Evolutionary conservation across 176 grass and related monocot species (phyloP).

Genomic region (Aegilops longissima): DNA sequence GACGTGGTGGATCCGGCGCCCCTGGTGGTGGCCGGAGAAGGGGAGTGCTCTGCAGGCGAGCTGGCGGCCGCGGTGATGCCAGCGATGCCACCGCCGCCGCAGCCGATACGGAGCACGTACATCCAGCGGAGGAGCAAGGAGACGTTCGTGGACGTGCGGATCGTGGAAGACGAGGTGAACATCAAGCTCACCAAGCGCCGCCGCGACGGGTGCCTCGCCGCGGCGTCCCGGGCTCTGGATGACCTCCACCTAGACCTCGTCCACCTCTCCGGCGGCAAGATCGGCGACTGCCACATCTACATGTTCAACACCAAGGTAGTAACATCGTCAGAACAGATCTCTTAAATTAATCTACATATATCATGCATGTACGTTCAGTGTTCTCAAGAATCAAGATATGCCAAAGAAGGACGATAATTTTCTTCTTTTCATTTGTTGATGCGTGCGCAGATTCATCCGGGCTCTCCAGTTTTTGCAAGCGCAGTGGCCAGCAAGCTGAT

Average conservation of each 20-base stretch:
- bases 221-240: conserved; percentile 60
- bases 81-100: not conserved
- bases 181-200: conserved; percentile 90
- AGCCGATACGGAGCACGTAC: conserved; percentile 77
- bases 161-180: conserved; percentile 93
- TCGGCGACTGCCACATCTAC: conserved; percentile 87
- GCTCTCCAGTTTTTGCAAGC: conserved; percentile 65
- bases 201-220: conserved; percentile 63
- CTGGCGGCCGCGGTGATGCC: conserved; percentile 16
- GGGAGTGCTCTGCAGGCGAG: conserved; percentile 53
- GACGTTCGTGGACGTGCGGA: conserved; percentile 86
- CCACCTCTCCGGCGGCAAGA: conserved; percentile 83
- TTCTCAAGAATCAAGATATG: not conserved
- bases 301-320: conserved; percentile 93
- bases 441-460: conserved; percentile 62
- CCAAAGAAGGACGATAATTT: not conserved
- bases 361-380: not conserved
- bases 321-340: not conserved
- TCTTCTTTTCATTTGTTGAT: not conserved
- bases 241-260: conserved; percentile 76
- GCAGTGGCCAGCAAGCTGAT: conserved; percentile 65
- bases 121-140: conserved; percentile 81
- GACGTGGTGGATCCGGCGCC: conserved; percentile 38
- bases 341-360: not conserved
- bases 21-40: not conserved